Evolutionary conservation across 2,329 filamentous ascomycete species (phyloP), one percentile per base, ranked within the genome.

Genomic region (Magnaporthiopsis poae): DNA sequence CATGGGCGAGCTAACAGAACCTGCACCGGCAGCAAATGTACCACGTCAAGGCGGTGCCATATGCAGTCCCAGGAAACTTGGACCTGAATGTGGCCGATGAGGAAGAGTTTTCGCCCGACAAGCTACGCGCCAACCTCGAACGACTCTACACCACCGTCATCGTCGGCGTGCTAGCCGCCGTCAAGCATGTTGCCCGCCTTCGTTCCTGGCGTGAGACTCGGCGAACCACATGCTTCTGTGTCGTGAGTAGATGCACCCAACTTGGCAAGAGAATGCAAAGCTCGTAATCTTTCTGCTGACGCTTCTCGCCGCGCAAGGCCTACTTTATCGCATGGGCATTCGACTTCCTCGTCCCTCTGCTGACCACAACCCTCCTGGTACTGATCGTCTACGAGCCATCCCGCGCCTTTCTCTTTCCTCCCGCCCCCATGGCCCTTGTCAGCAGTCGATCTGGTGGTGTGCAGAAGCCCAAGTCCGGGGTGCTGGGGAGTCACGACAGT

Each of bases 81-180:
- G 91, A 96, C 74, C 82, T 96, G 67, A 91, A 92, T 71, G 88
- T 91, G 66, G 88, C 90, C 5, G 88, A 92, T 59, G 88, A 94
- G 66, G 91, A 95, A 70, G 89, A 93, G 67, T 95, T 95, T 74
- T 91, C 89, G 0, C 91, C 91, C 0, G 91, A 95, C 72, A 95
- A 95, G 77, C 79, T 96, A 61, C 84, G 91, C 13, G 86, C 88
- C 2, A 92, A 90, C 65, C 74, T 95, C 4, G 92, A 96, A 76
- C 82, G 92, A 18, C 79, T 95, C 13, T 96, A 96, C 74, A 92
- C 92, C 83, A 91, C 89, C 0, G 86, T 96, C 0, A 80, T 89
- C 9, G 84, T 93, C 63, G 83, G 87, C 18, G 62, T 92, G 15
- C 82, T 92, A 61, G 82, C 80, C 0, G 83, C 86, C 21, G 84